Percentiles rank a stretch among this genome's conserved stretches.
phyloP scores from a whole-genome alignment of 2,329 filamentous ascomycete genomes.

The Teratosphaeria pseudoeucalypti region DNA sequence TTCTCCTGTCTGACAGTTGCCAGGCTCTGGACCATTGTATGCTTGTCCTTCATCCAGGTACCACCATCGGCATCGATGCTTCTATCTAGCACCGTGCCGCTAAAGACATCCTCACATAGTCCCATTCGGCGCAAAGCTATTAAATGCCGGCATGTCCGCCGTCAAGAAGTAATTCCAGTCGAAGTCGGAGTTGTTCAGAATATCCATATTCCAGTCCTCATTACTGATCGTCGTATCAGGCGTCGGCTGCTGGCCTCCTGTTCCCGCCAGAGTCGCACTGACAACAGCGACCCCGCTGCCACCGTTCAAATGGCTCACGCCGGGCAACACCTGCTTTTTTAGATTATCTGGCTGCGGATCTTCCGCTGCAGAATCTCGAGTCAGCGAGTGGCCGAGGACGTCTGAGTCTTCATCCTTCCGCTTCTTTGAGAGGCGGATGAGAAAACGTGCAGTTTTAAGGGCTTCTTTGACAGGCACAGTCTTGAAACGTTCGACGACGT shows the following conservation, averaged over 20 bases:
- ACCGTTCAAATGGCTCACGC: neutral
- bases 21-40: no score
- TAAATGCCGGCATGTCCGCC: conserved; percentile 23
- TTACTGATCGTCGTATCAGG: conserved; percentile 16
- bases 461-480: conserved; percentile 39
- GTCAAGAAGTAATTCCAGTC: conserved; percentile 25
- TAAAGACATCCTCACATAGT: conserved; percentile 15
- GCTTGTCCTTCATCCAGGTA: no score
- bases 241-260: neutral
- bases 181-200: conserved; percentile 22
- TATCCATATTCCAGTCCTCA: conserved; percentile 25
- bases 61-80: no score
- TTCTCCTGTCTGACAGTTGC: no score
- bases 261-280: neutral
- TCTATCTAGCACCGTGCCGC: neutral
- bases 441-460: conserved; percentile 43
- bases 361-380: conserved; percentile 9
- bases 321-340: neutral
- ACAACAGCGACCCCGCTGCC: neutral
- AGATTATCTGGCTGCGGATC: conserved; percentile 12
- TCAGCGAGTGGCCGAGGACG: conserved; percentile 20
- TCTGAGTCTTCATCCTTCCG: conserved; percentile 38
- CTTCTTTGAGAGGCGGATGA: conserved; percentile 43
- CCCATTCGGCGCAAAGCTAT: conserved; percentile 23
- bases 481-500: conserved; percentile 22